Percentiles rank a stretch among this genome's conserved stretches.
These are phyloP conservation scores for Rhynchosporium graminicola DNA, from an alignment of 2,329 filamentous ascomycete species.

Conservation along the genomic window DNA sequence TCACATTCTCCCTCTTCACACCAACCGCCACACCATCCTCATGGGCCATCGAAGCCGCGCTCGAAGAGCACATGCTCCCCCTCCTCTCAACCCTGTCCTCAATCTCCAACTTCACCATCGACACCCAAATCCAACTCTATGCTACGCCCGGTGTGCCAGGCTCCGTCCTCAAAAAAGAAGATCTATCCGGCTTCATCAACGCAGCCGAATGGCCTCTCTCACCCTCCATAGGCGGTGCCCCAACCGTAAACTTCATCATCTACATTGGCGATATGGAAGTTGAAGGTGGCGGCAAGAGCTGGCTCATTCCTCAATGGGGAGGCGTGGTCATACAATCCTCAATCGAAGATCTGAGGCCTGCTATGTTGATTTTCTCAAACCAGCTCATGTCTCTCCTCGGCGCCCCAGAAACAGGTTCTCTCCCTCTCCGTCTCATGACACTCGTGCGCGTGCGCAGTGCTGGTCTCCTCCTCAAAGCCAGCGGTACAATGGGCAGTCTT, in stretches of 20 bases:
- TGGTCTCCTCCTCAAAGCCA: slow-evolving; percentile 83
- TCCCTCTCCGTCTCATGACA: slow-evolving; percentile 82
- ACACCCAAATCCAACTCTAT: slow-evolving; percentile 94
- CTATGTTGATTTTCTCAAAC: slow-evolving; percentile 86
- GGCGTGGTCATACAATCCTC: slow-evolving; percentile 62
- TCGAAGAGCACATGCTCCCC: slow-evolving; percentile 79
- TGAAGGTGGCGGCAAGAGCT: slow-evolving; percentile 59
- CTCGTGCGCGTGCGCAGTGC: slow-evolving; percentile 83
- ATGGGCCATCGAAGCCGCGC: slow-evolving; percentile 86
- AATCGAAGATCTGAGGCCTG: slow-evolving; percentile 69
- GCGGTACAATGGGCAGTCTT: slow-evolving; percentile 89
- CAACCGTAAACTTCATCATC: slow-evolving; percentile 93
- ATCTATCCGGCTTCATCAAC: slow-evolving; percentile 93
- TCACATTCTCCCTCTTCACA: slow-evolving; percentile 94
- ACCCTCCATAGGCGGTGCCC: slow-evolving; percentile 88
- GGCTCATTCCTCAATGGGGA: slow-evolving; percentile 97
- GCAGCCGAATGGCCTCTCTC: slow-evolving; percentile 96
- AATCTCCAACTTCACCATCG: slow-evolving; percentile 94
- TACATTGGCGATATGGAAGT: slow-evolving; percentile 69
- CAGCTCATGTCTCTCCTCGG: slow-evolving; percentile 88
- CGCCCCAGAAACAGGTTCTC: slow-evolving; percentile 77
- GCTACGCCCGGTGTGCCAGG: slow-evolving; percentile 66
- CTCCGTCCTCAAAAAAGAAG: slow-evolving; percentile 74
- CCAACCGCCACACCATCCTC: slow-evolving; percentile 74
- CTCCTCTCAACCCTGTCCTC: slow-evolving; percentile 75